Evolutionary conservation across 768 basidiomycete genomes (phyloP).

Genomic region (Lentinus brumalis): DNA sequence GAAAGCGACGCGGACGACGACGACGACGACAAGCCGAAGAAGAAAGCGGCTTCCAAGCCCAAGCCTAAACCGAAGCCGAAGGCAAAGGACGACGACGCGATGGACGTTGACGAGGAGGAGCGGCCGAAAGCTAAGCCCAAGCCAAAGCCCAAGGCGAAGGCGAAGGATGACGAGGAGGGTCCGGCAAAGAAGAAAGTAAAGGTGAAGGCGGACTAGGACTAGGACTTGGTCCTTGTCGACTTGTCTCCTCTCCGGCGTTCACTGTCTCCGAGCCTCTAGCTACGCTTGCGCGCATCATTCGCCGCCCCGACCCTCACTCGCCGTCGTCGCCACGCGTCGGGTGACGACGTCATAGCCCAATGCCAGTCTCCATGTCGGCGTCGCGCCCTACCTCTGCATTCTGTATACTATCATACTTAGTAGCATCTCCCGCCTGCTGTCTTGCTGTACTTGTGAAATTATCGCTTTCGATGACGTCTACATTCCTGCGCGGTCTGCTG

Average conservation of each 20-base stretch:
- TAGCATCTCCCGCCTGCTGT: no score
- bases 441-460: no score
- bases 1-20: slow-evolving; percentile 36
- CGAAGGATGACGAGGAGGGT: slow-evolving; percentile 44
- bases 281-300: no score
- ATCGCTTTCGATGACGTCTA: no score
- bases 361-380: no score
- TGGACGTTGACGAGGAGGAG: slow-evolving; percentile 40
- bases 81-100: slow-evolving; percentile 40
- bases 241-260: not conserved
- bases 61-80: slow-evolving; percentile 54
- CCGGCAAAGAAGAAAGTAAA: slow-evolving; percentile 81
- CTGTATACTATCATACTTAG: no score
- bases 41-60: slow-evolving; percentile 41
- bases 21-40: slow-evolving; percentile 50
- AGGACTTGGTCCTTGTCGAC: slow-evolving; percentile 11
- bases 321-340: no score
- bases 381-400: no score
- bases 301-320: no score
- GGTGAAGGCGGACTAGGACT: slow-evolving; percentile 41
- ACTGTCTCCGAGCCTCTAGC: no score
- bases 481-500: no score
- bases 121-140: slow-evolving; percentile 45
- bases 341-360: no score
- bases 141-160: slow-evolving; percentile 45